Evolutionary conservation across 1,284 basidiomycete genomes (phyloP), one percentile per base, ranked within the genome.

Genomic region (Ceratobasidium sp.): DNA sequence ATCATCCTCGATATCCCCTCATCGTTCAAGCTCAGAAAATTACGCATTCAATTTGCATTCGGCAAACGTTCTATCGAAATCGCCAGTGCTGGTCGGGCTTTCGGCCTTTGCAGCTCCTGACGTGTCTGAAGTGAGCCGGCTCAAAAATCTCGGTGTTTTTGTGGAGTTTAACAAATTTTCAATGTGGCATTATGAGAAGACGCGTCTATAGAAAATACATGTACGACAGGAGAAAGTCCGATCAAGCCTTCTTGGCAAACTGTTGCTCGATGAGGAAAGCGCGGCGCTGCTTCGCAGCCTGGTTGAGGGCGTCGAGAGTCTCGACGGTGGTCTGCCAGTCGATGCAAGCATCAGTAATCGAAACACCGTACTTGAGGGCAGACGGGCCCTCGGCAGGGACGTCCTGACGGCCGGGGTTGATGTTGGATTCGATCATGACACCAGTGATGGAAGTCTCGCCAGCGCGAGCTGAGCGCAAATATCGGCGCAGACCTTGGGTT

Each of bases 371-470:
- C 80, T 93, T 93, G 75, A 96, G 85, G 13, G 79, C 84, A 29
- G 80, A 76, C 13, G 85, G 87, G 45, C 79, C 84, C 76, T 80
- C 75, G 3, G 83, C 73, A 0, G 92, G 90, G 20, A 93, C 89
- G 74, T 93, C 92, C 81, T 97, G 94, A 72, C 89, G 83, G 20
- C 94, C 94, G 50, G 86, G 90, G 76, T 91, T 90, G 79, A 98
- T 88, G 79, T 98, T 92, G 43, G 89, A 92, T 82, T 99, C 96
- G 77, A 99, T 87, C 96, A 98, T 98, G 73, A 98, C 93, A 71
- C 96, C 96, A 1, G 92, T 95, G 79, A 98, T 93, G 68, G 86
- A 83, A 70, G 80, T 84, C 74, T 94, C 87, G 53, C 94, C 95
- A 7, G 85, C 84, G 10, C 82, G 69, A 98, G 85, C 80, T 98